Conservation (phyloP, 2,329 filamentous ascomycete species). For the Aspergillus terreus region DNA sequence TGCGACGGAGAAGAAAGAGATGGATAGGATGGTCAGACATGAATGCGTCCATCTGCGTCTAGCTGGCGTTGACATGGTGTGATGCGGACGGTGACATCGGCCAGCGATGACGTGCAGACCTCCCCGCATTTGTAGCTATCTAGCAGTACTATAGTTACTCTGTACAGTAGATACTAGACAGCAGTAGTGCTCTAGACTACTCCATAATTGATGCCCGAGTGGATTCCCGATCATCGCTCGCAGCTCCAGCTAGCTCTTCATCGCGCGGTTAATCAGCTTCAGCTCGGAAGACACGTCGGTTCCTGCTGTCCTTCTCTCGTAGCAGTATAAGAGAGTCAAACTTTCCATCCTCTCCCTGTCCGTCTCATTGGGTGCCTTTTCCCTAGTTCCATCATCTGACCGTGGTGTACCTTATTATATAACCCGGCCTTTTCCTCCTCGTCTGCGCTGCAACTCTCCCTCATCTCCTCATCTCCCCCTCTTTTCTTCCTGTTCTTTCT, state of each 20-base stretch:
- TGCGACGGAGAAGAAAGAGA: too few species aligned
- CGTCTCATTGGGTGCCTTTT: background rate
- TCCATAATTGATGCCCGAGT: background rate
- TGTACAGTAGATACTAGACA: too few species aligned
- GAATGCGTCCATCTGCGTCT: too few species aligned
- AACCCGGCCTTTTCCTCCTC: background rate
- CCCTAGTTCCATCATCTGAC: conserved; percentile 2
- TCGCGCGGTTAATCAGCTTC: background rate
- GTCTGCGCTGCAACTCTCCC: background rate
- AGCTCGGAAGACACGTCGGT: conserved; percentile 2
- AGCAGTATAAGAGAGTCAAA: background rate
- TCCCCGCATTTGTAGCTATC: background rate
- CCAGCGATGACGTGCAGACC: background rate
- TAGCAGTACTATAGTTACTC: too few species aligned
- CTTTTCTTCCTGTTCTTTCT: conserved; percentile 11
- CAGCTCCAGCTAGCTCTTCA: background rate
- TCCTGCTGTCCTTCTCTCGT: background rate
- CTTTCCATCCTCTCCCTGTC: background rate
- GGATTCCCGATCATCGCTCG: conserved; percentile 1
- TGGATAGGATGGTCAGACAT: too few species aligned
- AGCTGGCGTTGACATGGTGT: background rate
- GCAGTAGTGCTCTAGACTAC: too few species aligned
- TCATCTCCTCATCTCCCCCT: background rate
- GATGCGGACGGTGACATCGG: background rate
- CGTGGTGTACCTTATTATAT: background rate